Conservation (phyloP, 306 rosid species). For the Fragaria ananassa region DNA sequence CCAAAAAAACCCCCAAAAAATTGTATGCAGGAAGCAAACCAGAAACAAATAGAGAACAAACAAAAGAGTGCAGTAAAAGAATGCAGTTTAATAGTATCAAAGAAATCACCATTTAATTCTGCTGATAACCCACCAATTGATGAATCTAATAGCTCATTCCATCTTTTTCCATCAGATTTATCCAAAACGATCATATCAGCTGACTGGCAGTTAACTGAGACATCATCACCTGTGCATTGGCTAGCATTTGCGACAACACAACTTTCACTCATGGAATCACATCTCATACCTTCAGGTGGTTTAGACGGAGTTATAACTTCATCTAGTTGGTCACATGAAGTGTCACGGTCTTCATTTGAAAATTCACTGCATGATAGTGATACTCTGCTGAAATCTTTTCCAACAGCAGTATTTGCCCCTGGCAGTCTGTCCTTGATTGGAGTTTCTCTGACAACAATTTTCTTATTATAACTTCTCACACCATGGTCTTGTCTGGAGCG, state of each 20-base stretch:
- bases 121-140: constrained; percentile 30
- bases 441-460: constrained; percentile 28
- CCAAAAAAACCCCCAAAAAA: constrained; percentile 13
- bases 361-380: constrained; percentile 34
- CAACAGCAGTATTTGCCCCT: constrained; percentile 8
- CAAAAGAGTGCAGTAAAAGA: constrained; percentile 20
- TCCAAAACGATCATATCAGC: constrained; percentile 11
- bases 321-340: constrained; percentile 16
- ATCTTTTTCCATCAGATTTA: constrained; percentile 25
- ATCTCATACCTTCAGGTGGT: constrained; percentile 26
- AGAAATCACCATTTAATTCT: constrained; percentile 44
- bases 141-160: constrained; percentile 32
- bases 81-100: constrained; percentile 12
- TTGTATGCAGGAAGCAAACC: constrained; percentile 25
- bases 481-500: constrained; percentile 25
- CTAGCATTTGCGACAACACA: constrained; percentile 39
- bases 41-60: constrained; percentile 22
- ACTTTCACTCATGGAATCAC: constrained; percentile 26
- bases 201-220: constrained; percentile 7
- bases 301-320: constrained; percentile 22
- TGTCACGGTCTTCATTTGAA: constrained; percentile 29
- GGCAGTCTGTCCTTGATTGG: constrained; percentile 13
- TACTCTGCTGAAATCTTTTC: constrained; percentile 23
- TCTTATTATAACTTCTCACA: constrained; percentile 16
- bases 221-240: constrained; percentile 22